Base-by-base conservation (phyloP, 1,284 basidiomycete species). In the Cystobasidium pallidum region DNA sequence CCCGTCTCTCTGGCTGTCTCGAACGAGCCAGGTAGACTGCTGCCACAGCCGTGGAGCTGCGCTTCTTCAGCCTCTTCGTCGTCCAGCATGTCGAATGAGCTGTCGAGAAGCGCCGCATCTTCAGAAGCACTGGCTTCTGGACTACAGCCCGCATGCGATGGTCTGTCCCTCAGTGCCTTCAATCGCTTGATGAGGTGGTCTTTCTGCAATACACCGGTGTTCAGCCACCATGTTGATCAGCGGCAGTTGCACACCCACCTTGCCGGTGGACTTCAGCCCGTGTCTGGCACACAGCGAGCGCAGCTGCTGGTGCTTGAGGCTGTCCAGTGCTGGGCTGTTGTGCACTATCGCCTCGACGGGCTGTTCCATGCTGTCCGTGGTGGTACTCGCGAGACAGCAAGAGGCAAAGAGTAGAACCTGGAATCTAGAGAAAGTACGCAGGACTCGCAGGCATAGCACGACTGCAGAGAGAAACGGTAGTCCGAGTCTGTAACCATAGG, bases 11-110 rank as follows among this genome's bases (percentile, higher is more conserved):
- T 63, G 41, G 3, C 30, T 11, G 19, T 64, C 39, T 61, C 39
- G 26, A 61, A 61, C 13, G 58, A 43, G 13, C 58, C 58, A 43
- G 58, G 58, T 47, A 61, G 43, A 19, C 30, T 36, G 15, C n/a
- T n/a, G n/a, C n/a, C n/a, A n/a, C n/a, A n/a, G n/a, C 49, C 54
- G 54, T 34, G 36, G 4, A 34, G 54, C 21, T 57, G 54, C n/a
- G 54, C 54, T 57, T 61, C 58, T 61, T 61, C 36, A 24, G 36
- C 26, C 58, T 61, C 58, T 13, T 61, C 58, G 21, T 47, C 39
- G 32, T 62, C 67, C 32, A 62, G 41, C 21, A 70, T 51, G 41
- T 70, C 67, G 30, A 61, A 70, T n/a, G 67, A 70, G 17, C 62
- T 47, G 51, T 64, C 62, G 3, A 64, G 62, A 28, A n/a, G n/a